Percentiles rank a stretch among this genome's conserved stretches.
phyloP scores from a whole-genome alignment of 2,329 filamentous ascomycete species.

The Phyllachora maydis region DNA sequence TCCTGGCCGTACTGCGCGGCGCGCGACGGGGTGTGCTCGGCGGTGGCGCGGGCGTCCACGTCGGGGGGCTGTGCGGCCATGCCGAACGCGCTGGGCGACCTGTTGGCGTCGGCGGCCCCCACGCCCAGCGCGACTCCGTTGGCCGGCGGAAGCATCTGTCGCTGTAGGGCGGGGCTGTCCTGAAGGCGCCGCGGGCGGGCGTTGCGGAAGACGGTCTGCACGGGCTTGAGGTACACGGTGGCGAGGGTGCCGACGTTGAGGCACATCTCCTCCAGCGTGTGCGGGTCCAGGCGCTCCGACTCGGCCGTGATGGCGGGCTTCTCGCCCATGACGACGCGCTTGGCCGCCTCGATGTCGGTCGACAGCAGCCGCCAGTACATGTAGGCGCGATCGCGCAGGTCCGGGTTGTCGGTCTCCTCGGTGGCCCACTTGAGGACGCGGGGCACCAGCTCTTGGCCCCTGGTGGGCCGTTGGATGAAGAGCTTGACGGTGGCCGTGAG shows the following conservation, averaged over 20 bases:
- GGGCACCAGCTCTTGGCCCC: constrained; percentile 81
- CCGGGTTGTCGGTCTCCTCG: constrained; percentile 96
- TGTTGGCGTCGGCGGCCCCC: constrained; percentile 32
- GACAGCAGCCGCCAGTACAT: constrained; percentile 98
- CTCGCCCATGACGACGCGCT: constrained; percentile 84
- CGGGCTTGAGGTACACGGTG: constrained; percentile 93
- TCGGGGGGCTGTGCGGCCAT: constrained; percentile 28
- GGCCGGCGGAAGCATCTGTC: constrained; percentile 27
- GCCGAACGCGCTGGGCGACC: constrained; percentile 38
- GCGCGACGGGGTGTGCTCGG: too few species aligned
- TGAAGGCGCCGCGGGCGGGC: constrained; percentile 61
- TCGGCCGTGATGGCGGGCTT: constrained; percentile 95
- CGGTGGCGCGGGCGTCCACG: constrained; percentile 21
- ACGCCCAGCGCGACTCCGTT: too few species aligned
- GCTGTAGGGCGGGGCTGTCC: constrained; percentile 74
- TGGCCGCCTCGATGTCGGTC: constrained; percentile 73
- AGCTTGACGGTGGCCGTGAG: constrained; percentile 94
- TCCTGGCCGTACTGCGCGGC: constrained; percentile 10
- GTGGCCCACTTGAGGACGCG: constrained; percentile 97
- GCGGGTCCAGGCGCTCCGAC: constrained; percentile 78
- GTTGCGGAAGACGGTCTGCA: constrained; percentile 87
- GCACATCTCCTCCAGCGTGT: constrained; percentile 91
- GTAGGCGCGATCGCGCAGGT: constrained; percentile 86
- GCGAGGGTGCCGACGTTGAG: constrained; percentile 89
- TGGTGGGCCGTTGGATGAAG: constrained; percentile 91